phyloP scores from a whole-genome alignment of 2,329 filamentous ascomycete species.

The Aureobasidium namibiae region DNA sequence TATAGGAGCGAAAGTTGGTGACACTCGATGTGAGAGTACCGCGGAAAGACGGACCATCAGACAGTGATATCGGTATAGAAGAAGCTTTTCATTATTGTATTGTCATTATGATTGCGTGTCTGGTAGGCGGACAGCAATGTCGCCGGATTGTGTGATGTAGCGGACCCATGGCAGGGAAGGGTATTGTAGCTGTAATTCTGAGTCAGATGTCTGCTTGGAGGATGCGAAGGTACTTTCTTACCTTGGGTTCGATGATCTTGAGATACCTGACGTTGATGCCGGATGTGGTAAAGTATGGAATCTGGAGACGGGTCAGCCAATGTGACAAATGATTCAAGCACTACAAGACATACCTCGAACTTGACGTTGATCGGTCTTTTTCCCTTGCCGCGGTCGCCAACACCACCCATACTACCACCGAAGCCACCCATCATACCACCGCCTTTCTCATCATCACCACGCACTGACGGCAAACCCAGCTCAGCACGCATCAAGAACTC shows the following conservation, averaged over 20 bases:
- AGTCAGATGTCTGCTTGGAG: background rate
- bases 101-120: conserved; percentile 46
- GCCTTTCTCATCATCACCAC: conserved; percentile 89
- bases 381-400: conserved; percentile 78
- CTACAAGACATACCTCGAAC: conserved; percentile 55
- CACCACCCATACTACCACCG: conserved; percentile 91
- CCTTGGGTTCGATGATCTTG: conserved; percentile 99
- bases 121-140: conserved; percentile 91
- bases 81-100: conserved; percentile 1
- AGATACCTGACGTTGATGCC: conserved; percentile 97
- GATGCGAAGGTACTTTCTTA: conserved; percentile 33
- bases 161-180: conserved; percentile 94
- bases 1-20: too few relatives aligned
- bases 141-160: conserved; percentile 96
- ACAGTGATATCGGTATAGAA: too few relatives aligned
- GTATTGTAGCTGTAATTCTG: conserved; percentile 73
- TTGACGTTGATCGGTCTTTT: conserved; percentile 98
- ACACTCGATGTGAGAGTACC: too few relatives aligned
- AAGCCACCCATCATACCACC: conserved; percentile 98
- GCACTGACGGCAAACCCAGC: conserved; percentile 84
- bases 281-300: conserved; percentile 99
- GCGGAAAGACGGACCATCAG: too few relatives aligned
- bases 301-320: conserved; percentile 32
- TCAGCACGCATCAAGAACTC: conserved; percentile 98
- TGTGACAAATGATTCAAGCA: background rate